A percentile compares a stretch with the other conserved stretches of the same genome.
These are phyloP conservation scores for Xerocomus brunneocitrinus DNA, from an alignment of 768 basidiomycete genomes.

Conservation along the genomic window DNA sequence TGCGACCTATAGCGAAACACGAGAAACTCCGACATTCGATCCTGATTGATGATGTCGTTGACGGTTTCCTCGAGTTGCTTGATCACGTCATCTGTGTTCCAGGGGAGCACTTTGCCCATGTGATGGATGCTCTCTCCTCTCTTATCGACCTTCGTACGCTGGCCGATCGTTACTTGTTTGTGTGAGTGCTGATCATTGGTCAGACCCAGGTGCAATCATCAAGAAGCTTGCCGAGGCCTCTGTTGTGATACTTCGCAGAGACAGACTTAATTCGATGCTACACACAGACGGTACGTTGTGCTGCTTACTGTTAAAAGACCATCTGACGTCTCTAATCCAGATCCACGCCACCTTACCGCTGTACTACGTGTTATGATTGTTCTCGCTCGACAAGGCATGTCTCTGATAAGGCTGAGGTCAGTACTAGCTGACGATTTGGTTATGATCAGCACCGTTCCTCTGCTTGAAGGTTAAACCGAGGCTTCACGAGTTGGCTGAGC, in stretches of 20 bases:
- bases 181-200: background rate
- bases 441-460: slow-evolving; percentile 2
- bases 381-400: slow-evolving; percentile 6
- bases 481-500: slow-evolving; percentile 12
- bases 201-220: slow-evolving; percentile 3
- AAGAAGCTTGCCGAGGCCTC: slow-evolving; percentile 1
- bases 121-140: slow-evolving; percentile 15
- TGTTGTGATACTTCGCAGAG: background rate
- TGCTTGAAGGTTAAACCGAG: slow-evolving; percentile 4
- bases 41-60: slow-evolving; percentile 4
- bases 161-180: background rate
- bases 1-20: slow-evolving; percentile 14
- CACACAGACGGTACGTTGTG: background rate
- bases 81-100: slow-evolving; percentile 3
- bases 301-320: background rate
- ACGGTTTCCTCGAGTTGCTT: slow-evolving; percentile 9
- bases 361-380: slow-evolving; percentile 11
- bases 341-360: slow-evolving; percentile 10
- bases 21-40: slow-evolving; percentile 8
- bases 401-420: background rate
- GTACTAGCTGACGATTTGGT: background rate
- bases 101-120: slow-evolving; percentile 9
- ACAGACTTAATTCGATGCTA: slow-evolving; percentile 13
- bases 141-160: slow-evolving; percentile 10
- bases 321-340: background rate